Percentiles rank a stretch among this genome's conserved stretches.
These are phyloP conservation scores for Cucumis cinereus DNA, from an alignment of 306 rosid species.

Conservation along the genomic window DNA sequence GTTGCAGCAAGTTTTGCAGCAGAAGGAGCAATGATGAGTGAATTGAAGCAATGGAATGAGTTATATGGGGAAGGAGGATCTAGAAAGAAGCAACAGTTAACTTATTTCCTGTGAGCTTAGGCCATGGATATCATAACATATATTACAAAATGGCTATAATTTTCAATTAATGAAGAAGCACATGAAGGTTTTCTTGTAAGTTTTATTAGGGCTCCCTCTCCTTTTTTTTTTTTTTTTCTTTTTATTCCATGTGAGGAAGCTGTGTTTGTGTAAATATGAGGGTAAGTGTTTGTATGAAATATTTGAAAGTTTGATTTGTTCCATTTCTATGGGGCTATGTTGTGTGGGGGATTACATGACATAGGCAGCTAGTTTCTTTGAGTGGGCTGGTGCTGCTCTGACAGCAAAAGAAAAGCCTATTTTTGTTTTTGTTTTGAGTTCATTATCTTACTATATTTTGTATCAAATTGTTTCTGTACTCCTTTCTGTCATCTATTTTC, in stretches of 20 bases:
- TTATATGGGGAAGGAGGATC: conserved; percentile 88
- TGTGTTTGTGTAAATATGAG: conserved; percentile 7
- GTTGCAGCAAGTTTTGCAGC: conserved; percentile 84
- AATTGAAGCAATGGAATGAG: conserved; percentile 88
- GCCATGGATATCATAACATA: neutral
- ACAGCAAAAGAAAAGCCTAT: neutral
- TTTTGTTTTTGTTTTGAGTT: neutral
- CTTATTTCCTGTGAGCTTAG: conserved; percentile 59
- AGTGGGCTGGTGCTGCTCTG: neutral
- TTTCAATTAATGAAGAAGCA: neutral
- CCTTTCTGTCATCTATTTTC: neutral
- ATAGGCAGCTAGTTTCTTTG: conserved; percentile 3
- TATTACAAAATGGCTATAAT: neutral
- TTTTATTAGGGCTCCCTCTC: neutral
- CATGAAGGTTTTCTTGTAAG: neutral
- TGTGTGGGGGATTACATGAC: neutral
- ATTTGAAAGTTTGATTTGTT: conserved; percentile 3
- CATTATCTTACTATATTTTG: neutral
- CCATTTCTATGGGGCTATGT: neutral
- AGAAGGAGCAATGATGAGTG: conserved; percentile 80
- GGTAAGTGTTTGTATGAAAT: neutral
- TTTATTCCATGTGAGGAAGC: conserved; percentile 3
- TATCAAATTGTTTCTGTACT: neutral
- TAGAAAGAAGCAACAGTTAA: conserved; percentile 67
- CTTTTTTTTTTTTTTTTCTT: no score